Evolutionary conservation across 371 early-diverging fungal genomes (phyloP).

Genomic region (Zancudomyces culisetae): DNA sequence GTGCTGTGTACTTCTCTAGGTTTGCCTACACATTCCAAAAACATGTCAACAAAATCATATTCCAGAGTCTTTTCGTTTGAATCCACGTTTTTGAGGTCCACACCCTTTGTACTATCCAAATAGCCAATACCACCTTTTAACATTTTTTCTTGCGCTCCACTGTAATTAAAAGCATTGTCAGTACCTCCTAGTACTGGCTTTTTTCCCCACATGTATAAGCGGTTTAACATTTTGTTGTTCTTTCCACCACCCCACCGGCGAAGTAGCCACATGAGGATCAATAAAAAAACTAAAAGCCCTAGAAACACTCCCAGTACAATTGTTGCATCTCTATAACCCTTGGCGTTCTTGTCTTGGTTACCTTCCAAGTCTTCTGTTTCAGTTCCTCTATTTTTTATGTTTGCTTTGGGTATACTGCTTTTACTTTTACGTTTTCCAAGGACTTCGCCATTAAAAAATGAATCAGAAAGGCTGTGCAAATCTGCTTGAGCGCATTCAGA

Average conservation of each 20-base stretch:
- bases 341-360: constrained; percentile 3
- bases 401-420: too few relatives aligned
- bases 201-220: too few relatives aligned
- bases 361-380: not conserved
- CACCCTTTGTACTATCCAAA: too few relatives aligned
- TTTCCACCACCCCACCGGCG: too few relatives aligned
- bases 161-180: too few relatives aligned
- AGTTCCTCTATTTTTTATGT: not conserved
- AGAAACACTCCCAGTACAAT: not conserved
- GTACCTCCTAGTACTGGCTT: too few relatives aligned
- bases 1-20: constrained; percentile 15
- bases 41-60: constrained; percentile 24
- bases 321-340: not conserved
- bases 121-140: too few relatives aligned
- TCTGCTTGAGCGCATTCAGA: not conserved
- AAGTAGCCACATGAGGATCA: not conserved
- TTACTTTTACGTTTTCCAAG: not conserved
- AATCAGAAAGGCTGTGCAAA: constrained; percentile 5
- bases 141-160: too few relatives aligned
- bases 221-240: too few relatives aligned
- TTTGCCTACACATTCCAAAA: constrained; percentile 18
- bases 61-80: not conserved
- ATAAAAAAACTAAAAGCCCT: not conserved
- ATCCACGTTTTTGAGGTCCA: too few relatives aligned
- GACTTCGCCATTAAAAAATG: constrained; percentile 12